Percentiles rank a stretch among this genome's conserved stretches.
phyloP scores from a whole-genome alignment of 2,329 filamentous ascomycete genomes.

The Pyrenophora graminea region DNA sequence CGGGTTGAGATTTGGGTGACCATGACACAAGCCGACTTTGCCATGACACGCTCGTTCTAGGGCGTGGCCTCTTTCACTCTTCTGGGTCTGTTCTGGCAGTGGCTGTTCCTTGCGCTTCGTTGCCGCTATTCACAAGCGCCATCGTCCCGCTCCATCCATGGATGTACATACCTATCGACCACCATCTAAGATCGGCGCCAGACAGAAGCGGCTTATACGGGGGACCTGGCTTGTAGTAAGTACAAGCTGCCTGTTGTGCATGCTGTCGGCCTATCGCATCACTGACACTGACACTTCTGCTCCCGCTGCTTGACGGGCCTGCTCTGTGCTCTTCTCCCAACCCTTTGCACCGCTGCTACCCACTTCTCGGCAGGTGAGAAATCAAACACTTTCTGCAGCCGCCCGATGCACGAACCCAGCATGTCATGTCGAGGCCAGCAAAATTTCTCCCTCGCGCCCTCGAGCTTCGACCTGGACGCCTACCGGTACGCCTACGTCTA shows the following conservation, averaged over 20 bases:
- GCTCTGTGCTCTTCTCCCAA: constrained; percentile 19
- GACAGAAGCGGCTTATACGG: constrained; percentile 27
- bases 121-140: constrained; percentile 12
- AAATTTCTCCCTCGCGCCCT: background rate
- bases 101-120: constrained; percentile 9
- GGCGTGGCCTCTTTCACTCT: constrained; percentile 1
- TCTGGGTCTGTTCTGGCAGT: background rate
- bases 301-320: constrained; percentile 11
- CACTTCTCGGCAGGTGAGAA: constrained; percentile 16
- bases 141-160: constrained; percentile 18
- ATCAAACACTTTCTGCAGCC: constrained; percentile 25
- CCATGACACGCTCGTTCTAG: too few species aligned
- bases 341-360: constrained; percentile 17
- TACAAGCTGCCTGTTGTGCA: constrained; percentile 27
- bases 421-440: constrained; percentile 1
- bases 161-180: constrained; percentile 15
- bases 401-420: constrained; percentile 16
- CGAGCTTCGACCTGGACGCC: background rate
- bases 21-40: too few species aligned
- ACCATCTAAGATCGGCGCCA: constrained; percentile 39
- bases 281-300: constrained; percentile 6
- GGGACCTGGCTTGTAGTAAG: constrained; percentile 29
- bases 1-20: background rate
- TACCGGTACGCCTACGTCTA: too few species aligned
- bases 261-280: constrained; percentile 33